Base-by-base conservation (phyloP, 2,329 filamentous ascomycete genomes). In the Eutypella sp. region DNA sequence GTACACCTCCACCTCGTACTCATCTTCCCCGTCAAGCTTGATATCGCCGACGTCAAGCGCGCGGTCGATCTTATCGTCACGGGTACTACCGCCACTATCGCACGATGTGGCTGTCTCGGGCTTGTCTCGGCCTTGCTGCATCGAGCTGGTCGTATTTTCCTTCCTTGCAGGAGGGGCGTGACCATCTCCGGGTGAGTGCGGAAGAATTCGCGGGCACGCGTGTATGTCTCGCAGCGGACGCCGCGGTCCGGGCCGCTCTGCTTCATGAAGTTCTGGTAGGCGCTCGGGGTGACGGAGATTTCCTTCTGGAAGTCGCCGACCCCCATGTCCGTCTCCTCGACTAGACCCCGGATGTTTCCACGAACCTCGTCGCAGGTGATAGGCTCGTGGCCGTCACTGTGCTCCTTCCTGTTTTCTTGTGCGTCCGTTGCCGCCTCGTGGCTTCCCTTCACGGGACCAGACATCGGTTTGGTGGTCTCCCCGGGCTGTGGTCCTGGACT, bases 1-100 rank as follows among this genome's bases (percentile, higher is more conserved):
- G 56, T 67, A 82, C 9, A 82, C 63, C 0, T 60, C 56, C 5
- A 81, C 75, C 0, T 46, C 47, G 31, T 71, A 68, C 0, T 59
- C 57, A n/a, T 64, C 62, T 24, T 72, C 71, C 55, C 73, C 73
- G 0, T 63, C 56, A 0, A 82, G 66, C 8, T 58, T 31, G 27
- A 81, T 59, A 10, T 48, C 50, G 39, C 60, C 25, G 25, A 29
- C 25, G 25, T 29, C 25, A 29, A 29, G 25, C 25, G 25, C 25
- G 8, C 13, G n/a, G n/a, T n/a, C n/a, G n/a, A n/a, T n/a, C n/a
- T n/a, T n/a, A n/a, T n/a, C n/a, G n/a, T n/a, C n/a, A n/a, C n/a
- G n/a, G n/a, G n/a, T n/a, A n/a, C n/a, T 13, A 29, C 13, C 25
- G 13, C 25, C 25, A 29, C 13, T 7, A 13, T 29, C 25, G 25